Evolutionary conservation across 352 stramenopile species (phyloP), one percentile per base, ranked within the genome.

Genomic region (Phytophthora hibernalis): DNA sequence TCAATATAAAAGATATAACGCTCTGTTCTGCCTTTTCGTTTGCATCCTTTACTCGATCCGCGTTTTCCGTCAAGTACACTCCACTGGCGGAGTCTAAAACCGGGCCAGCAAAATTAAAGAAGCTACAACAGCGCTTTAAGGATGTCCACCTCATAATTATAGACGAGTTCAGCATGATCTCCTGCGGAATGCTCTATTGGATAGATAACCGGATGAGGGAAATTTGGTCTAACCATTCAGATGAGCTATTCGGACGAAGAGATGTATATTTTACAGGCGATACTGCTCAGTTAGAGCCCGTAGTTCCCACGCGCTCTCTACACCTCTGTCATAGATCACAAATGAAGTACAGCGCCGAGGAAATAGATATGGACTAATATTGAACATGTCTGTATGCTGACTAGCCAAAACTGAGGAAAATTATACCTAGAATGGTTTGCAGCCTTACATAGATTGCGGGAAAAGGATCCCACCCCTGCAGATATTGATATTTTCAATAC

Each of bases 241-340:
- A 45, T 11, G 4, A 37, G 5, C 30, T 33, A 15, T 60, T 60
- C 16, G 53, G 53, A 11, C 38, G 54, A 13, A 24, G 54, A 9
- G 54, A 61, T 47, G 28, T 61, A 3, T 28, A 37, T n/a, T 37
- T 54, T 61, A 54, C 42, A 15, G 54, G 54, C 5, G 20, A 61
- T 37, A 18, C 44, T 2, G 54, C 20, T 15, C 54, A 62, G 13
- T 9, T 54, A 40, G 54, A 62, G 2, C 54, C 30, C 3, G 43
- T 54, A 12, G 21, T 62, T 47, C 54, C 5, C 20, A 53, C 20
- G 1, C 54, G 33, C 15, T 61, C 0, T 61, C 54, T 6, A 61
- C 54, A 33, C 54, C 54, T 1, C 3, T 53, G 18, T 1, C 24
- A 6, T 35, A 53, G 2, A 18, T 53, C 0, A 6, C 16, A 2